Evolutionary conservation across 306 rosid species (phyloP).

Genomic region (Astragalus membranaceus): DNA sequence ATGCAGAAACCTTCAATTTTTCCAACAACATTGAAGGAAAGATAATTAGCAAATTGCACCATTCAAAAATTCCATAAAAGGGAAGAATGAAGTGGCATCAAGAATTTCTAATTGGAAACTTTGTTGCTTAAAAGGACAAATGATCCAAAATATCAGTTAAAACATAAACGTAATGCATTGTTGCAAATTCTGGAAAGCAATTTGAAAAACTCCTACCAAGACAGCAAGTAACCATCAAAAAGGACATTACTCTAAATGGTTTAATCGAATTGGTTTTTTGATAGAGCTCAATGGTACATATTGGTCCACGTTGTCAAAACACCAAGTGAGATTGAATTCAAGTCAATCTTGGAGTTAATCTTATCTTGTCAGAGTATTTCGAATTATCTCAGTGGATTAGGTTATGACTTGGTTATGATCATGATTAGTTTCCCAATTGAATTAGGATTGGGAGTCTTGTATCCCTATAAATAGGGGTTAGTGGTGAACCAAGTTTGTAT

Average conservation of each 20-base stretch:
- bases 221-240: constrained; percentile 3
- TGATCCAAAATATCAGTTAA: neutral
- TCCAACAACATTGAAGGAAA: constrained; percentile 3
- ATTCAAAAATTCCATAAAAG: neutral
- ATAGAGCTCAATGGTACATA: neutral
- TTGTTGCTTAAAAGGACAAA: constrained; percentile 2
- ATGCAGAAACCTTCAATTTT: neutral
- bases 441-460: no score
- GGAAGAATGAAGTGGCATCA: neutral
- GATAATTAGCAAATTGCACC: neutral
- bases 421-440: no score
- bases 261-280: neutral
- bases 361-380: no score
- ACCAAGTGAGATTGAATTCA: neutral
- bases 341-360: no score
- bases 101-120: neutral
- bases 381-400: no score
- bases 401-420: neutral
- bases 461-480: no score
- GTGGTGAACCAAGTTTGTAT: no score
- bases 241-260: neutral
- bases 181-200: neutral
- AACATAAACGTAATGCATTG: neutral
- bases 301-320: constrained; percentile 7
- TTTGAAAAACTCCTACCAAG: neutral